Evolutionary conservation across 768 basidiomycete species (phyloP), one percentile per base, ranked within the genome.

Genomic region (Agaricus bisporus): DNA sequence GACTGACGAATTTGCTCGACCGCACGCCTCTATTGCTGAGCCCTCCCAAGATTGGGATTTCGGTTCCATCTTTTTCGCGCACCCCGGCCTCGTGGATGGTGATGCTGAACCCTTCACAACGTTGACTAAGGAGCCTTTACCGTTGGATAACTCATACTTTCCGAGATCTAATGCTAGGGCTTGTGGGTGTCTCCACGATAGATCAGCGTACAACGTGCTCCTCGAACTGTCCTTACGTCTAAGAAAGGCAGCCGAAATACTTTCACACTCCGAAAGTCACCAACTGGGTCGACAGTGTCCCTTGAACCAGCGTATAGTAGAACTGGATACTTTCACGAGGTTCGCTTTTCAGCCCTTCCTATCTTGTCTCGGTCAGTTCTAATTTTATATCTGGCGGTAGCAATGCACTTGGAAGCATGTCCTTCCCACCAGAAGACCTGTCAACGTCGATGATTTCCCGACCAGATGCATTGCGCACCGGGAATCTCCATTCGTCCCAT

Each of bases 181-280:
- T 48, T 86, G 84, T 57, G 79, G 76, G 4, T 86, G 84, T 60
- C 69, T 85, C 25, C 70, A 75, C 49, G 83, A 85, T 55, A 60
- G 73, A 8, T 60, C 70, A 17, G 77, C 69, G 59, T 85, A 86
- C 60, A 78, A 69, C 51, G 76, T 74, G n/a, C 70, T 83, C 18
- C 73, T 86, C 10, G 83, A 87, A 59, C 69, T 87, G n/a, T 85
- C 83, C 2, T 67, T 85, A 28, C 73, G 81, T 48, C 73, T 87
- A 18, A 74, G 83, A 20, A 81, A 76, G 59, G 82, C 81, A 10
- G 75, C 79, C 10, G 73, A 81, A 49, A 68, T 78, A 37, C 74
- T 86, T 38, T 69, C 73, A 10, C 77, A 71, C 38, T 78, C 77
- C 14, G 60, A 75, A 11, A 68, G 61, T 48, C 73, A 75, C 60